Evolutionary conservation across 805 yeast genomes (phyloP).

Genomic region (Deakozyma indianensis): DNA sequence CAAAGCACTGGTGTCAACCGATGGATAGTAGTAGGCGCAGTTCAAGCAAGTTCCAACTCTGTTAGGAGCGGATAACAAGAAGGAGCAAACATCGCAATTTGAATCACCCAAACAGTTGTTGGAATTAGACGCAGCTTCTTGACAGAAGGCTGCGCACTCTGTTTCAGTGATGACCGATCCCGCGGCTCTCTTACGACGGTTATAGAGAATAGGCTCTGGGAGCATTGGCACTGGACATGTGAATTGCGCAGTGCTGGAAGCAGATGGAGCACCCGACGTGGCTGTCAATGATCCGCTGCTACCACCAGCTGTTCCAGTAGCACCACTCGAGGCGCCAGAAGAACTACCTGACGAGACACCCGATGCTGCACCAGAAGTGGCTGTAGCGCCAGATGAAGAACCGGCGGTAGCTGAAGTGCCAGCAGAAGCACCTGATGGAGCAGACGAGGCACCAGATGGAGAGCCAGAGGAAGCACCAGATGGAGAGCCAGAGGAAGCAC

Average conservation of each 20-base stretch:
- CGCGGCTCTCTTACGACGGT: neutral
- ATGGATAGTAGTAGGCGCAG: neutral
- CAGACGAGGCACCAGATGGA: constrained; percentile 1
- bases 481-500: neutral
- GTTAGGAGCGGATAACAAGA: neutral
- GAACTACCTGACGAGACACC: neutral
- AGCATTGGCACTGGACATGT: neutral
- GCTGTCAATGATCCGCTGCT: neutral
- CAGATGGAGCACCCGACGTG: neutral
- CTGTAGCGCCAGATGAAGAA: neutral
- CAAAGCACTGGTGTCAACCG: neutral
- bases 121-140: neutral
- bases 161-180: neutral
- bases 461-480: constrained; percentile 1
- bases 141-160: neutral
- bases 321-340: neutral
- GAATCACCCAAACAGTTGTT: neutral
- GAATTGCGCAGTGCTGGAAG: no score
- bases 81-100: neutral
- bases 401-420: neutral
- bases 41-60: neutral
- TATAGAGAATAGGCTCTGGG: neutral
- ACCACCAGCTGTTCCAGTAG: neutral
- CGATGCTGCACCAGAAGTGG: no score
- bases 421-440: neutral